Conservation (phyloP, 352 stramenopile genomes). For the Globisporangium camurandrum region DNA sequence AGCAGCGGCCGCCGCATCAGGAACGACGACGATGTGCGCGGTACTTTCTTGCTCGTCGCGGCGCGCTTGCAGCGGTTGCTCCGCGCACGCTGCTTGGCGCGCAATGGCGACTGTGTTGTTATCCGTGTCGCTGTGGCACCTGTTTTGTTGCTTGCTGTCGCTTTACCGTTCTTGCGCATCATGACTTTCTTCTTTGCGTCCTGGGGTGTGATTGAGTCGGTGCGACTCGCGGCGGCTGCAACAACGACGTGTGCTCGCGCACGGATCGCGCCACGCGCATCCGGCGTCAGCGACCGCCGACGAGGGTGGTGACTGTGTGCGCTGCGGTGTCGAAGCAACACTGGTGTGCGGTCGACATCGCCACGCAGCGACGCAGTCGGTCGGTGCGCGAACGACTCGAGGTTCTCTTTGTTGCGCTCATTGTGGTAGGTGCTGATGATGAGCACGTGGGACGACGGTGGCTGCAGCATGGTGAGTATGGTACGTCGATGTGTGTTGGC, state of each 20-base stretch:
- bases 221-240: background rate
- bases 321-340: slow-evolving; percentile 7
- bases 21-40: slow-evolving; percentile 7
- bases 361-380: slow-evolving; percentile 11
- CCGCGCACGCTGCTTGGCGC: background rate
- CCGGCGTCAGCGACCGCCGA: slow-evolving; percentile 4
- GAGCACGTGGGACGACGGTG: background rate
- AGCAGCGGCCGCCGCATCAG: slow-evolving; percentile 39
- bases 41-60: slow-evolving; percentile 15
- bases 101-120: slow-evolving; percentile 4
- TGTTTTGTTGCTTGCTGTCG: slow-evolving; percentile 4
- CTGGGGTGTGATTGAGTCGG: slow-evolving; percentile 14
- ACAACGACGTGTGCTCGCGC: too few relatives aligned
- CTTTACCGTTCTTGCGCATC: slow-evolving; percentile 19
- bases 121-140: too few relatives aligned
- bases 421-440: slow-evolving; percentile 10
- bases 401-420: slow-evolving; percentile 64
- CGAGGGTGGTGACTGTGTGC: background rate
- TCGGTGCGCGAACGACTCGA: slow-evolving; percentile 43
- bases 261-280: too few relatives aligned
- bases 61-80: slow-evolving; percentile 7
- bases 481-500: background rate
- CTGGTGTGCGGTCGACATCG: slow-evolving; percentile 6
- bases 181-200: slow-evolving; percentile 20
- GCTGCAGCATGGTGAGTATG: background rate